Conservation (phyloP, 805 yeast species). For the Diddensiella transvaalensis region DNA sequence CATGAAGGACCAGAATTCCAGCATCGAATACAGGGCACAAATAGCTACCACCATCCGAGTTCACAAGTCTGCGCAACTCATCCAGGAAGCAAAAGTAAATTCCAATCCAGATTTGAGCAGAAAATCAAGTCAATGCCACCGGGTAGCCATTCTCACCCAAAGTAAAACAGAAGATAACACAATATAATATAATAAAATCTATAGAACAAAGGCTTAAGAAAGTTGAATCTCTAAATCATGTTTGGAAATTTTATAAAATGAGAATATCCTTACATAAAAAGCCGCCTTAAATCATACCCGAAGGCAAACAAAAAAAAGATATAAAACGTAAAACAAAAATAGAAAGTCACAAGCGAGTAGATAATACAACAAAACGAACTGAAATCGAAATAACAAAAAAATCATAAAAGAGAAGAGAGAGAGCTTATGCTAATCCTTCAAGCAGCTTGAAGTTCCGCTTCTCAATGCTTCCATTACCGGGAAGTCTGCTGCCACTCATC, state of each 20-base stretch:
- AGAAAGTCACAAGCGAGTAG: neutral
- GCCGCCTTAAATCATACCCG: no score
- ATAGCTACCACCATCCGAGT: conserved; percentile 4
- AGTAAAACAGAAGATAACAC: no score
- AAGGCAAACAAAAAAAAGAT: no score
- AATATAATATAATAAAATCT: no score
- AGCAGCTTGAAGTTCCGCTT: conserved; percentile 56
- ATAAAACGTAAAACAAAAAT: conserved; percentile 4
- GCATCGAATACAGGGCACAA: conserved; percentile 10
- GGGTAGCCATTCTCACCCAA: no score
- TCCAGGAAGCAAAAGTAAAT: no score
- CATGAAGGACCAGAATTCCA: conserved; percentile 38
- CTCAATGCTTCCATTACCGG: conserved; percentile 91
- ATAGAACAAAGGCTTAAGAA: no score
- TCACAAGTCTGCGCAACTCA: neutral
- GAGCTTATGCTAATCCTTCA: neutral
- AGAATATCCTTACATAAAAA: no score
- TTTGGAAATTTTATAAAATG: no score
- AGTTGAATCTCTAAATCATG: no score
- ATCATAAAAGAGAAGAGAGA: neutral
- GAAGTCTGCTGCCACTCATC: conserved; percentile 76
- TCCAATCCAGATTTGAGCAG: no score
- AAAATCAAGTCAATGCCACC: no score
- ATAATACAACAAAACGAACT: neutral
- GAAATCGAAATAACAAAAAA: conserved; percentile 7